Percentiles rank a stretch among this genome's conserved stretches.
These are phyloP conservation scores for Aspergillus brunneoviolaceus DNA, from an alignment of 2,329 filamentous ascomycete species.

Conservation along the genomic window DNA sequence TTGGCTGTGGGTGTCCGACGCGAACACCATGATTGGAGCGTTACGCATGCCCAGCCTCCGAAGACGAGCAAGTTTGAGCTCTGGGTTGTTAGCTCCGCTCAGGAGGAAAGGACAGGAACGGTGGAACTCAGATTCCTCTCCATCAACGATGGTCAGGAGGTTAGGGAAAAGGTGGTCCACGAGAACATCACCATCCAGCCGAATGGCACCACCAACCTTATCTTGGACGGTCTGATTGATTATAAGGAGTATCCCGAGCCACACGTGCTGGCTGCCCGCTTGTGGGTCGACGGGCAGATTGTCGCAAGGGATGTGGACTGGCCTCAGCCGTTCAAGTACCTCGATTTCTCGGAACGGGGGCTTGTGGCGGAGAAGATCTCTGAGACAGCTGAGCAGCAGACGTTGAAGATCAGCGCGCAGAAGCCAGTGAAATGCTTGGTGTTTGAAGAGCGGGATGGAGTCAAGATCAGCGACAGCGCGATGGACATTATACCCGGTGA, in stretches of 20 bases:
- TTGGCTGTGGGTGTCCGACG: conserved; percentile 58
- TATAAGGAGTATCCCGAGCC: conserved; percentile 51
- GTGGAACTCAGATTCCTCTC: conserved; percentile 53
- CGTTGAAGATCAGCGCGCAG: conserved; percentile 47
- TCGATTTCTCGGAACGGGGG: conserved; percentile 53
- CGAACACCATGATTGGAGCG: conserved; percentile 61
- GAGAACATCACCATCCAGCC: conserved; percentile 49
- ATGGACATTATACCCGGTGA: conserved; percentile 61
- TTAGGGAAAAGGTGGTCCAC: conserved; percentile 51
- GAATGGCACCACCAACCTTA: conserved; percentile 56
- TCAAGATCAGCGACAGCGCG: conserved; percentile 56
- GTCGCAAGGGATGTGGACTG: conserved; percentile 59
- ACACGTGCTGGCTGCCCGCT: conserved; percentile 54
- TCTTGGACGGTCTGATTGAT: conserved; percentile 51
- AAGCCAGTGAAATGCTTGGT: conserved; percentile 61
- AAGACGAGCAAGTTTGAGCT: conserved; percentile 55
- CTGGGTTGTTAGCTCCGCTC: conserved; percentile 57
- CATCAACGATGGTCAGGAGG: conserved; percentile 54
- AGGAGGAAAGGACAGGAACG: conserved; percentile 30
- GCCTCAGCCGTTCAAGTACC: conserved; percentile 62
- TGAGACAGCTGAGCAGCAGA: conserved; percentile 24
- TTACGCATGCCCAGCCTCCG: conserved; percentile 57
- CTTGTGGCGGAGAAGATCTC: conserved; percentile 46
- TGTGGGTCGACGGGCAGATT: conserved; percentile 53
- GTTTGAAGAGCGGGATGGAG: conserved; percentile 58